A percentile compares a stretch with the other conserved stretches of the same genome.
phyloP scores from a whole-genome alignment of 306 rosid species.

The Quercus berberidifolia region DNA sequence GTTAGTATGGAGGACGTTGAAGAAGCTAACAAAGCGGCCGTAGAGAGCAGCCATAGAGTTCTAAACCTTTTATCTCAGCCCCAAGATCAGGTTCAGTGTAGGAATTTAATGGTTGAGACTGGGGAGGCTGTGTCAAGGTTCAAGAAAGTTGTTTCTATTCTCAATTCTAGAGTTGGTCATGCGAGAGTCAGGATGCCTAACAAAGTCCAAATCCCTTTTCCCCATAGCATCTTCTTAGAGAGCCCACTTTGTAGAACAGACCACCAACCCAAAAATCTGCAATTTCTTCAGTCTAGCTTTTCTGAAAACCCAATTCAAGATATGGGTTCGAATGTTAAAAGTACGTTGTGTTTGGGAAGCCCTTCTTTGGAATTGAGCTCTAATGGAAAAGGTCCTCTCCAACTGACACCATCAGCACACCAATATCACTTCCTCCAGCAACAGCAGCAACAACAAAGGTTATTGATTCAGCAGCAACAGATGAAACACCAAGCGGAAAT shows the following conservation, averaged over 20 bases:
- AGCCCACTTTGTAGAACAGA: constrained; percentile 48
- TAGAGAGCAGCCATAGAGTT: constrained; percentile 80
- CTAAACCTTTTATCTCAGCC: constrained; percentile 60
- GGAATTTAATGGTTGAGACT: constrained; percentile 65
- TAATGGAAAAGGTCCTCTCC: constrained; percentile 68
- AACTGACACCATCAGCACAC: constrained; percentile 40
- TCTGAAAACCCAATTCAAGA: constrained; percentile 59
- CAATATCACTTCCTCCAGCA: constrained; percentile 63
- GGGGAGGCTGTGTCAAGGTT: constrained; percentile 81
- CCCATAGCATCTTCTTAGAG: constrained; percentile 63
- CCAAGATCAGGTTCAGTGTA: constrained; percentile 57
- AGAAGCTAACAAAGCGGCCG: constrained; percentile 79
- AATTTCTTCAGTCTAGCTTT: constrained; percentile 43
- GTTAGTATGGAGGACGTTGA: constrained; percentile 72
- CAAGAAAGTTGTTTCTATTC: constrained; percentile 87
- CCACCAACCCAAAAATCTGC: constrained; percentile 38
- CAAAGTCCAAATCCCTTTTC: constrained; percentile 48
- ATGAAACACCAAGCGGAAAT: constrained; percentile 73
- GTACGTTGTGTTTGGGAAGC: constrained; percentile 51
- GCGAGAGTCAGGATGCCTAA: constrained; percentile 75
- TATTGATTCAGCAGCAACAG: constrained; percentile 62
- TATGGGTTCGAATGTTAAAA: constrained; percentile 36
- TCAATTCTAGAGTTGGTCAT: constrained; percentile 69
- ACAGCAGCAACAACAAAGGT: constrained; percentile 59
- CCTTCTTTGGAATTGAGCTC: constrained; percentile 67